Base-by-base conservation (phyloP, 2,329 filamentous ascomycete genomes). In the Trichoderma sp. region DNA sequence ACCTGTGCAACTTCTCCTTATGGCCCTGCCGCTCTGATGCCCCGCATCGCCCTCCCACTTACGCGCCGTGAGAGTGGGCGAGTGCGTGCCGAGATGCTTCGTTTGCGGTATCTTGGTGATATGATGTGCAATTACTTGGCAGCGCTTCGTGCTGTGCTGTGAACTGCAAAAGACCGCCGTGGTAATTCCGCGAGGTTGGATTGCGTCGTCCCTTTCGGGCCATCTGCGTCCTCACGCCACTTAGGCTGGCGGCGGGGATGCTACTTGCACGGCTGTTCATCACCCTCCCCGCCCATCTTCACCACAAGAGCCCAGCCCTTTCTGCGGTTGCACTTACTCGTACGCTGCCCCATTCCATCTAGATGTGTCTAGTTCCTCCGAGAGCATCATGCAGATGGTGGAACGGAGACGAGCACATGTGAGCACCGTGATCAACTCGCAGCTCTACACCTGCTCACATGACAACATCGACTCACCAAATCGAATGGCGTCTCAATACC, bases 41-140 rank as follows among this genome's bases (percentile, higher is more conserved):
- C 66, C 66, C 66, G 66, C 66, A 68, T 50, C 36, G 47, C 23
- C n/a, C 66, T 68, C 55, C 65, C 55, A 50, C 55, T 9, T n/a
- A 32, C 57, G 36, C 26, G 66, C 53, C 36, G 66, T 68, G 53
- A n/a, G 53, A 50, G 57, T 50, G 36, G 55, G 36, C 17, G 28
- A 30, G 8, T 11, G 23, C n/a, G 28, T 13, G 53, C n/a, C 9
- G 65, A 30, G 53, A 39, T 43, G 15, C 65, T 23, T 32, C 8
- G 53, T n/a, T 59, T 13, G 15, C 23, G 12, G 53, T 47, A 34
- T 47, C 65, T 47, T 26, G 55, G 7, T 32, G 13, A 50, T 17
- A 6, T n/a, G 53, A 50, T 50, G 17, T 11, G 3, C 17, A 26
- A 6, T 26, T 20, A 8, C 28, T 28, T 66, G 43, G 43, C 43